Base-by-base conservation (phyloP, 192 early-diverging fungal species). In the Dissophora globulifera region DNA sequence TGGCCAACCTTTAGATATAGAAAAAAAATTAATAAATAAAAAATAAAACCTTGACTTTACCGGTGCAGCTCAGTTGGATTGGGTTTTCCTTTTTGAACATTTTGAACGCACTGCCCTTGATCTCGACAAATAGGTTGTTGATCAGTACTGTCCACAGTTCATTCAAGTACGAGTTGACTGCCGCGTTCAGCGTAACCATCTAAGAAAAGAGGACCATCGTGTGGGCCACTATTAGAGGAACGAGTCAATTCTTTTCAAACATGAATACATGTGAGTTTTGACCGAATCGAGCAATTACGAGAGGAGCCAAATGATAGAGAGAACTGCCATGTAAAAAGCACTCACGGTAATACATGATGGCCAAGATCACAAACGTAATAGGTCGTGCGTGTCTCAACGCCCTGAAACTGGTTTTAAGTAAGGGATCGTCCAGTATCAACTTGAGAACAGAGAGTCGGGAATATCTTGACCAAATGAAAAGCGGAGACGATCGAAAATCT, bases 41-140 rank as follows among this genome's bases (percentile, higher is more conserved):
- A n/a, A n/a, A 38, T 38, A 9, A 38, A 6, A 9, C 20, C 13
- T 19, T 25, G 20, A 13, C 80, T 55, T 80, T n/a, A 94, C 92
- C 97, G 43, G 88, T 88, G 76, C 97, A 99, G 42, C 87, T 88
- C 15, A 99, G 69, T 67, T 99, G 96, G 75, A 98, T 98, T 60
- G 98, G 81, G 74, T 97, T 97, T 61, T 97, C 98, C 64, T 90
- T 88, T 79, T 99, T 96, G 86, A 94, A 98, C 50, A 88, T 90
- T 63, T 99, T 99, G 62, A 98, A 99, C 7, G 98, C 98, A 45
- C 89, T 92, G 59, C 94, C 90, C 66, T 99, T 99, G 78, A 99
- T 96, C 69, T 99, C 98, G 9, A 95, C 94, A 87, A 99, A 99
- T 81, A 97, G 98, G 68, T 98, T 98, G 32, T 90, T 93, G 38